phyloP scores from a whole-genome alignment of 768 basidiomycete genomes.

The Pleurotus pulmonarius region DNA sequence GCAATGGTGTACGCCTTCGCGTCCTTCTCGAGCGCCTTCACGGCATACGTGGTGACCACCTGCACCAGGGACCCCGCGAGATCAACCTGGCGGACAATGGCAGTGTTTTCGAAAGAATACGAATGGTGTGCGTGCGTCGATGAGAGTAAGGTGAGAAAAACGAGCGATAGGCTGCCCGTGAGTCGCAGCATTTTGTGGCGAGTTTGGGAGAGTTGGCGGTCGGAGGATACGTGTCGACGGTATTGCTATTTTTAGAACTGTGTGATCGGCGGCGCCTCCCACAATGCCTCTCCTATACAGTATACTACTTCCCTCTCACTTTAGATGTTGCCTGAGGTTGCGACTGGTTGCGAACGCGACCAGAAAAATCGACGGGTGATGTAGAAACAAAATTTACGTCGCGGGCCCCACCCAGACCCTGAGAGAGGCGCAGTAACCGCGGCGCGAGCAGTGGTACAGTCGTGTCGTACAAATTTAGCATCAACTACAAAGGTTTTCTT shows the following conservation, averaged over 20 bases:
- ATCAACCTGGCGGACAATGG: slow-evolving; percentile 84
- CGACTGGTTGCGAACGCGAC: no score
- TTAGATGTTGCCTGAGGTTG: no score
- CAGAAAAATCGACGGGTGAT: no score
- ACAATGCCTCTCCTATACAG: no score
- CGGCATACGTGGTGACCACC: slow-evolving; percentile 85
- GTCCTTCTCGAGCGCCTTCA: slow-evolving; percentile 64
- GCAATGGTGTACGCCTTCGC: slow-evolving; percentile 66
- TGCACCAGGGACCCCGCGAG: slow-evolving; percentile 86
- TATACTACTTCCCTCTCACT: no score
- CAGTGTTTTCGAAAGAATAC: slow-evolving; percentile 80
- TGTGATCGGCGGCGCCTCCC: neutral
- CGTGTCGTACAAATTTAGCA: no score
- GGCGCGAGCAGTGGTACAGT: no score
- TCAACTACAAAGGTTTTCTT: no score
- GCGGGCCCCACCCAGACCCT: no score
- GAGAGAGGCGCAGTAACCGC: no score
- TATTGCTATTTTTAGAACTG: slow-evolving; percentile 15
- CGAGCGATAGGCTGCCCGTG: slow-evolving; percentile 44
- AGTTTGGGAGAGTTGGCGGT: slow-evolving; percentile 3
- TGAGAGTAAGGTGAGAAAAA: slow-evolving; percentile 38
- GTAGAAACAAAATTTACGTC: no score
- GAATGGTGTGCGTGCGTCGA: slow-evolving; percentile 30
- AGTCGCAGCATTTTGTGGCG: slow-evolving; percentile 38
- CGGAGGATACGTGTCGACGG: slow-evolving; percentile 25